These are phyloP conservation scores for Stephanocyclus meneghinianus DNA, from an alignment of 352 stramenopile genomes.

Conservation along the genomic window DNA sequence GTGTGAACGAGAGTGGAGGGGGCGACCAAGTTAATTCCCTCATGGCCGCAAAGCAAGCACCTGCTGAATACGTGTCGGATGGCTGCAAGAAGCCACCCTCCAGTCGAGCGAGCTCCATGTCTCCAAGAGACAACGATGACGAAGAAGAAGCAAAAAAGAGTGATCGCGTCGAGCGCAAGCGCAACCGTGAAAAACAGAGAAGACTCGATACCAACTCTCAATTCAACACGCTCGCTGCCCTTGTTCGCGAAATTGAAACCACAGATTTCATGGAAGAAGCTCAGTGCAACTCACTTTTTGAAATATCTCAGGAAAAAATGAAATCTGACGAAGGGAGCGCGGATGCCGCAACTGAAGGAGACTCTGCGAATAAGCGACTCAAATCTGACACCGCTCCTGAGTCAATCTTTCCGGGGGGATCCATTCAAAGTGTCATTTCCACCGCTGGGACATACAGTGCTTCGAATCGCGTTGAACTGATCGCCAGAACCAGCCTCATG, in stretches of 20 bases:
- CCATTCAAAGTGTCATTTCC: slow-evolving; percentile 6
- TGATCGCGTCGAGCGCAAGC: slow-evolving; percentile 70
- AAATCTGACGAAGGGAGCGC: background rate
- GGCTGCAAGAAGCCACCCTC: background rate
- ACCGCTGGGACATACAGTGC: slow-evolving; percentile 24
- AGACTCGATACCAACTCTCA: slow-evolving; percentile 74
- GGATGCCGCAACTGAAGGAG: background rate
- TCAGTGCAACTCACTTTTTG: background rate
- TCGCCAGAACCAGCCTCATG: slow-evolving; percentile 62
- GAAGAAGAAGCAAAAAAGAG: slow-evolving; percentile 26
- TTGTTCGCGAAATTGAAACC: slow-evolving; percentile 68
- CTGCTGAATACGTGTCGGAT: background rate
- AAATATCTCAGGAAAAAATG: background rate
- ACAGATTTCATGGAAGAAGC: slow-evolving; percentile 50
- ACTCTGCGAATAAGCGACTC: background rate
- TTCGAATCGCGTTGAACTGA: slow-evolving; percentile 77
- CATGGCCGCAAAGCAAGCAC: too few species aligned
- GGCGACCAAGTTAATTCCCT: too few species aligned
- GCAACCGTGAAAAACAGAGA: slow-evolving; percentile 73
- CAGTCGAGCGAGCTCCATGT: background rate
- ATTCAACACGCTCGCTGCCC: slow-evolving; percentile 60
- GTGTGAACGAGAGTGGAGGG: too few species aligned
- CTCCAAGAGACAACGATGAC: slow-evolving; percentile 8
- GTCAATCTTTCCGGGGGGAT: background rate
- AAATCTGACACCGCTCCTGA: slow-evolving; percentile 7